Base-by-base conservation (phyloP, 2,329 filamentous ascomycete species). In the Trichoderma asperellum region DNA sequence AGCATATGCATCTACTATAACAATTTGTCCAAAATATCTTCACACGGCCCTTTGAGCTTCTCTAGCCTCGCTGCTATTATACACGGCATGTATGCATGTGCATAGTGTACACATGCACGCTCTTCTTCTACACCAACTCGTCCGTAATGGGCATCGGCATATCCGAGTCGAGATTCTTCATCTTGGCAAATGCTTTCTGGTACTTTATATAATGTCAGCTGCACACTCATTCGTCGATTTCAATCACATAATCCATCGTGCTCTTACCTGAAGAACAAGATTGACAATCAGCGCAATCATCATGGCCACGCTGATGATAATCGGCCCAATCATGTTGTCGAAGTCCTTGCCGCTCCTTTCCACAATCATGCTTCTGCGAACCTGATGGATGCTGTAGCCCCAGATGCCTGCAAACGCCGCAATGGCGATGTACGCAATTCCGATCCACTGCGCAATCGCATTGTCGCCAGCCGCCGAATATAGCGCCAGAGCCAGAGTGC, bases 281-380 rank as follows among this genome's bases (percentile, higher is more conserved):
- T 99, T 99, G 74, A 97, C 78, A 70, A 93, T 84, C 76, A 99
- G 80, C 7, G 94, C 94, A 61, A 91, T 76, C 72, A 92, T 90
- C 77, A 99, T 79, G 4, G 94, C 92, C 47, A 91, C 80, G 76
- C 92, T 96, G 55, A 98, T 90, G 10, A 96, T 85, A 68, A 97
- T 81, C 0, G 96, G 96, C 0, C 96, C 96, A 70, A 93, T 80
- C 76, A 95, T 83, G 74, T 94, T 96, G 79, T 99, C 95, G 79
- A 99, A 96, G 75, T 98, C 94, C 79, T 91, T 95, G 11, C 93
- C 94, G 76, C 93, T 97, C 72, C 96, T 85, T 79, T 93, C 88
- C 49, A 91, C 80, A 76, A 99, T 99, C 85, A 98, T 89, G 66
- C 83, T 86, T 70, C 91, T 87, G 40, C 96, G 86, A 77, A 86